Evolutionary conservation across 805 yeast genomes (phyloP).

Genomic region (Candida multigemmis): DNA sequence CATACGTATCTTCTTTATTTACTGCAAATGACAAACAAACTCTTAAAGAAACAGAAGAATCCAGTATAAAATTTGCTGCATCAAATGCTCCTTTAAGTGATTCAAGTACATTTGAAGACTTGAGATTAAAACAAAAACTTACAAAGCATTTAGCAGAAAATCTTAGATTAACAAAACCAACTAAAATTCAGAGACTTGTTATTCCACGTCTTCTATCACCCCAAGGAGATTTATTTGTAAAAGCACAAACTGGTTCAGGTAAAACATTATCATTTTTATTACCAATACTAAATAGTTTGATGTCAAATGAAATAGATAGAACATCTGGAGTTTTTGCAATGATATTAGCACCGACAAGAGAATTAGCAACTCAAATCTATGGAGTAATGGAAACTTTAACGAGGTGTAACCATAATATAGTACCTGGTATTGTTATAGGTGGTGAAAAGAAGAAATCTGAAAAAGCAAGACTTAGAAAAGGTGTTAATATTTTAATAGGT

Average conservation of each 20-base stretch:
- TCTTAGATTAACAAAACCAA: slow-evolving; percentile 58
- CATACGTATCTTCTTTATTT: slow-evolving; percentile 82
- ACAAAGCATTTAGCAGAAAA: slow-evolving; percentile 45
- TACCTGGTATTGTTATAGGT: slow-evolving; percentile 94
- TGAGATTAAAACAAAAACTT: slow-evolving; percentile 56
- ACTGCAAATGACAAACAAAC: slow-evolving; percentile 39
- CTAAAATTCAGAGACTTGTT: slow-evolving; percentile 77
- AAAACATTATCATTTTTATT: slow-evolving; percentile 82
- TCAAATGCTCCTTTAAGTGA: slow-evolving; percentile 85
- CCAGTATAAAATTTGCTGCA: slow-evolving; percentile 34
- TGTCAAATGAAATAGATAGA: slow-evolving; percentile 47
- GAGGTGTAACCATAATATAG: slow-evolving; percentile 76
- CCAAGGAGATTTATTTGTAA: slow-evolving; percentile 66
- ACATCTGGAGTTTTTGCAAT: slow-evolving; percentile 82
- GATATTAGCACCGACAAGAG: slow-evolving; percentile 90
- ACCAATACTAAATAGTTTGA: slow-evolving; percentile 71
- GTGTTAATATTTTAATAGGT: slow-evolving; percentile 91
- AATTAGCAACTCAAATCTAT: slow-evolving; percentile 84
- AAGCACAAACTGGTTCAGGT: slow-evolving; percentile 98
- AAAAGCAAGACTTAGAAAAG: slow-evolving; percentile 91
- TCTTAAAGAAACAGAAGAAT: slow-evolving; percentile 42
- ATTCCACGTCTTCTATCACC: slow-evolving; percentile 42
- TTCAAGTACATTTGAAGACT: slow-evolving; percentile 57
- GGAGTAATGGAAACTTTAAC: slow-evolving; percentile 66
- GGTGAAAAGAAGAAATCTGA: slow-evolving; percentile 97